These are phyloP conservation scores for Narthecium ossifragum DNA, from an alignment of 106 monocot species.

Conservation along the genomic window DNA sequence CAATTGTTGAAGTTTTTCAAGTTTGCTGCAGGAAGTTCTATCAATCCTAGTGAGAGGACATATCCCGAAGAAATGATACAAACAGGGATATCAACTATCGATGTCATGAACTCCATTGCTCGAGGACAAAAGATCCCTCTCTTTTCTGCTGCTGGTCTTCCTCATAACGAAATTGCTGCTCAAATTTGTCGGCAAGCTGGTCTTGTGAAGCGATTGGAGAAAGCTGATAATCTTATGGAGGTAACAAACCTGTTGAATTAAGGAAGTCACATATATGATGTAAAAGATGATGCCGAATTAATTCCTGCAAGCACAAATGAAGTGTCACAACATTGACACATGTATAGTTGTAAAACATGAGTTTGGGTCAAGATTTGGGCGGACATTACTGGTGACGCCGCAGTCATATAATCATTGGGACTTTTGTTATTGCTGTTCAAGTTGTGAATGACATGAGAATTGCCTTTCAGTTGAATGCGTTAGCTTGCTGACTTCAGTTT, in stretches of 20 bases:
- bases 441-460: no score
- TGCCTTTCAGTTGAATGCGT: no score
- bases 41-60: constrained; percentile 98
- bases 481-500: neutral
- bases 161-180: constrained; percentile 98
- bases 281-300: no score
- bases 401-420: no score
- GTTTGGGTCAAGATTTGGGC: no score
- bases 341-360: no score
- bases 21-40: constrained; percentile 82
- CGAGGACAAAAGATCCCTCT: constrained; percentile 98
- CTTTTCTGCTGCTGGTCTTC: constrained; percentile 96
- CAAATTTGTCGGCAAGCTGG: constrained; percentile 99
- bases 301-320: no score
- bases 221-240: constrained; percentile 63
- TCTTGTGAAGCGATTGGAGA: constrained; percentile 83
- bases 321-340: no score
- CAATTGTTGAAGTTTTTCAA: neutral
- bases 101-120: constrained; percentile 99
- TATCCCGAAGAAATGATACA: constrained; percentile 99
- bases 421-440: no score
- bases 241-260: no score
- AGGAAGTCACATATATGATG: no score
- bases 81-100: constrained; percentile 98
- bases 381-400: no score